phyloP scores from a whole-genome alignment of 2,329 filamentous ascomycete genomes.

The Alternaria novae-zelandiae region DNA sequence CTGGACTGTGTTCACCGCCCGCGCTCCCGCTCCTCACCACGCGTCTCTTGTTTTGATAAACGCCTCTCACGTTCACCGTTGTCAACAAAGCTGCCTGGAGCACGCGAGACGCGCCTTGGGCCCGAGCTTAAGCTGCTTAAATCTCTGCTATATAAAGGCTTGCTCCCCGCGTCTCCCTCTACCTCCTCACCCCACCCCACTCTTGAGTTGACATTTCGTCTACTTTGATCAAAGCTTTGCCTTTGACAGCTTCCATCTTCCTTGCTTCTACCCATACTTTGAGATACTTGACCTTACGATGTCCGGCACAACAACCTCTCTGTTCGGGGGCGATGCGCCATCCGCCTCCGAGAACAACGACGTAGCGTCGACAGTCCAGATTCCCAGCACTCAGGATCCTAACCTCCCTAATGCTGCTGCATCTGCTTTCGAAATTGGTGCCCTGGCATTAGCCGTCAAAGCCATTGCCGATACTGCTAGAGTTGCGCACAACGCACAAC shows the following conservation, averaged over 20 bases:
- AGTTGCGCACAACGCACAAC: neutral
- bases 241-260: neutral
- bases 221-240: neutral
- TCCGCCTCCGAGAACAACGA: rapidly evolving
- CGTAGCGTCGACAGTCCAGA: neutral
- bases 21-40: neutral
- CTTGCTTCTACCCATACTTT: neutral
- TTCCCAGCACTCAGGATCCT: neutral
- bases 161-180: neutral
- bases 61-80: neutral
- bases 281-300: neutral
- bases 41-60: neutral
- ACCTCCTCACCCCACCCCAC: neutral
- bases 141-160: neutral
- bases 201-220: neutral
- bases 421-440: rapidly evolving
- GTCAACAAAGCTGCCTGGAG: neutral
- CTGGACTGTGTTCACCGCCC: neutral
- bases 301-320: neutral
- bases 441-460: neutral
- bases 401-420: rapidly evolving
- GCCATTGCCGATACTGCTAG: neutral
- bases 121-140: neutral
- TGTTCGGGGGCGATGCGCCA: neutral
- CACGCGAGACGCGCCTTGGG: neutral